Conservation (phyloP, 176 grass and related monocot species). For the Saccharum officinarum region DNA sequence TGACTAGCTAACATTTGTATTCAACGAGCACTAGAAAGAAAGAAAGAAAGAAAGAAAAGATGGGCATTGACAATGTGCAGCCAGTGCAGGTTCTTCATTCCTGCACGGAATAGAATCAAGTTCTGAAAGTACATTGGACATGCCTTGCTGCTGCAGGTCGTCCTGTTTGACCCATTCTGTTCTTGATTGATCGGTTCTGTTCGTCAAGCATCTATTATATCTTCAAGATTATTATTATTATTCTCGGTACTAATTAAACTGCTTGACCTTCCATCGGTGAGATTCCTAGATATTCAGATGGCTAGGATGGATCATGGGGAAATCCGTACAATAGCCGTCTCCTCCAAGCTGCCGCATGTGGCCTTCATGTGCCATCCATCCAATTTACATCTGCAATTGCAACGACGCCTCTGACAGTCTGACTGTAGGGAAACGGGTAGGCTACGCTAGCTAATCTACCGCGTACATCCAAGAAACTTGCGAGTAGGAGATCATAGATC, state of each 20-base stretch:
- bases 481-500: too few relatives aligned
- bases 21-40: too few relatives aligned
- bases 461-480: too few relatives aligned
- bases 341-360: slow-evolving; percentile 31
- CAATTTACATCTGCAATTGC: not conserved
- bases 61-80: not conserved
- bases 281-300: slow-evolving; percentile 3
- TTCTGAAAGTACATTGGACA: not conserved
- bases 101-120: slow-evolving; percentile 15
- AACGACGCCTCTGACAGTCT: not conserved
- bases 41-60: not conserved
- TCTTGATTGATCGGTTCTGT: not conserved
- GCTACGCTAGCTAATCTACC: too few relatives aligned
- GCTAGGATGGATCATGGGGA: not conserved
- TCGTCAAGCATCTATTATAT: not conserved
- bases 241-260: too few relatives aligned
- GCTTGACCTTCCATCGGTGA: slow-evolving; percentile 22
- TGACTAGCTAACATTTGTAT: too few relatives aligned
- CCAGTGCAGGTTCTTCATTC: not conserved
- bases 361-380: slow-evolving; percentile 27
- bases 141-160: not conserved
- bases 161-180: slow-evolving; percentile 11
- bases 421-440: too few relatives aligned
- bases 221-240: too few relatives aligned
- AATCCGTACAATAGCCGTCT: slow-evolving; percentile 30